Conservation (phyloP, 306 rosid genomes). For the Pterocarpus macrocarpus region DNA sequence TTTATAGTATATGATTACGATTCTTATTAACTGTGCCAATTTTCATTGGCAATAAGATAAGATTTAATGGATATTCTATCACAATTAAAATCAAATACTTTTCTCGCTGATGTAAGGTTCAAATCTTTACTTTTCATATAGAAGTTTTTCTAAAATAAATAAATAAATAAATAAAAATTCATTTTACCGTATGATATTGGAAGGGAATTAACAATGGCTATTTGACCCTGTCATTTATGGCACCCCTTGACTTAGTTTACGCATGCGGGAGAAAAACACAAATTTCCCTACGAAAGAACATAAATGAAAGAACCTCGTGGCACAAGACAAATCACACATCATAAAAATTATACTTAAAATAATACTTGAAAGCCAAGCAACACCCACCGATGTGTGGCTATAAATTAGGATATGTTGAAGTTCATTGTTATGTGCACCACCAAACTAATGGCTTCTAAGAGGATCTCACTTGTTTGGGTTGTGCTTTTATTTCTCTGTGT, state of each 20-base stretch:
- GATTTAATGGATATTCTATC: too few species aligned
- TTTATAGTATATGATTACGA: too few species aligned
- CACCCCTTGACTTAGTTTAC: neutral
- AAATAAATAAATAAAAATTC: too few species aligned
- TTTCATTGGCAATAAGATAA: too few species aligned
- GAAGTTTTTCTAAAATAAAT: too few species aligned
- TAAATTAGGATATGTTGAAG: slow-evolving; percentile 7
- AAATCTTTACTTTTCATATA: too few species aligned
- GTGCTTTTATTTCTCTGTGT: slow-evolving; percentile 4
- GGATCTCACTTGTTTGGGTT: neutral
- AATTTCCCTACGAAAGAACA: neutral
- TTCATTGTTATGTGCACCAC: neutral
- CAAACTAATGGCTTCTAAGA: slow-evolving; percentile 38
- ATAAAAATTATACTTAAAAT: neutral
- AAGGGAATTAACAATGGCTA: neutral
- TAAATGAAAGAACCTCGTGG: neutral
- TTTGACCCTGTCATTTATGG: neutral
- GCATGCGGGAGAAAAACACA: neutral
- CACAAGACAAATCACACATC: neutral
- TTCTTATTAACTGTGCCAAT: too few species aligned
- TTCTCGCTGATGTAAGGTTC: too few species aligned
- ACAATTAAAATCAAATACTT: too few species aligned
- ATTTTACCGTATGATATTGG: too few species aligned
- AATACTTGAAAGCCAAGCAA: neutral
- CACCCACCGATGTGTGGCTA: neutral